Evolutionary conservation across 192 early-diverging fungal species (phyloP).

Genomic region (Coemansia sp.): DNA sequence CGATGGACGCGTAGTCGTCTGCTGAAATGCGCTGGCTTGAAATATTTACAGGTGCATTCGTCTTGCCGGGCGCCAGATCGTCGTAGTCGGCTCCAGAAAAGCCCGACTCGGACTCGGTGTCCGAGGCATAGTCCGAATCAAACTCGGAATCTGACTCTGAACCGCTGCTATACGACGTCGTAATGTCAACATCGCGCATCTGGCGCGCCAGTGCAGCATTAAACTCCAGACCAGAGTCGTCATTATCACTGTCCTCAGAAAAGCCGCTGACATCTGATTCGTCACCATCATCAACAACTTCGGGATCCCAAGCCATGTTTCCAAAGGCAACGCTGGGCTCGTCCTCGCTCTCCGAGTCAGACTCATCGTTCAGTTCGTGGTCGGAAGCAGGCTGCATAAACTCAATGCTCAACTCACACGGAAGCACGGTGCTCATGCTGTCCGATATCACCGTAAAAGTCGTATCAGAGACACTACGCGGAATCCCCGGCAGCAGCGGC

Average conservation of each 20-base stretch:
- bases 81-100: not conserved
- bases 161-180: not conserved
- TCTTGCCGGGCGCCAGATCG: not conserved
- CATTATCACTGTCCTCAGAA: not conserved
- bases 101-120: not conserved
- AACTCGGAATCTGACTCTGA: conserved; percentile 16
- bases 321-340: conserved; percentile 7
- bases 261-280: conserved; percentile 4
- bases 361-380: not conserved
- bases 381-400: conserved; percentile 3
- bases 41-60: not conserved
- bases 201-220: not conserved
- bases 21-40: conserved; percentile 2
- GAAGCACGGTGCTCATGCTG: not conserved
- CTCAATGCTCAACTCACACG: conserved; percentile 19
- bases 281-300: conserved; percentile 9
- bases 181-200: conserved; percentile 1
- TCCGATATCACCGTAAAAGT: conserved; percentile 6
- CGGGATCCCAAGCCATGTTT: conserved; percentile 1
- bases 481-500: conserved; percentile 13
- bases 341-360: not conserved
- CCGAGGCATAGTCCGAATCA: conserved; percentile 15
- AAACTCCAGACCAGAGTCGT: not conserved
- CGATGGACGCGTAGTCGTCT: conserved; percentile 21
- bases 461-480: conserved; percentile 23